Conservation (phyloP, 2,329 filamentous ascomycete genomes). For the Arthrobotrys sphaeroides region DNA sequence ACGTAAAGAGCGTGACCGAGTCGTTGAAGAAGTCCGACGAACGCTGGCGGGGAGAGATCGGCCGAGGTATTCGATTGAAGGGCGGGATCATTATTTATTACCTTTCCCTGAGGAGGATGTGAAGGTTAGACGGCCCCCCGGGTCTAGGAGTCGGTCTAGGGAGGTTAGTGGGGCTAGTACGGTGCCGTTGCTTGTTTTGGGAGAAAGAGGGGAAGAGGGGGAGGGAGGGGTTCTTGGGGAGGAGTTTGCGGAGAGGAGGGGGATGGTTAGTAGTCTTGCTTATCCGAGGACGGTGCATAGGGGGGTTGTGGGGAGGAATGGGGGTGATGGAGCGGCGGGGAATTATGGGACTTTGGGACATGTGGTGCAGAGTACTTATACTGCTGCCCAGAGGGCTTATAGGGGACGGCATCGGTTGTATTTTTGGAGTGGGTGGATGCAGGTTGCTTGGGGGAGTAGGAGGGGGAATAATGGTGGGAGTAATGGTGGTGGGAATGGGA, state of each 20-base stretch:
- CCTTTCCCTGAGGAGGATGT: conserved; percentile 31
- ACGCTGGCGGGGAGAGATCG: neutral
- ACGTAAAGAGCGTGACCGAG: conserved; percentile 24
- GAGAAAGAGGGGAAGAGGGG: neutral
- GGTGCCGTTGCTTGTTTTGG: conserved; percentile 25
- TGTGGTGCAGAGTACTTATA: conserved; percentile 45
- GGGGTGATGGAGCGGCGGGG: no score
- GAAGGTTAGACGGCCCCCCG: neutral
- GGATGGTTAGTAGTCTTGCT: conserved; percentile 16
- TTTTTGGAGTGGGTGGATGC: conserved; percentile 41
- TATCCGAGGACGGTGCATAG: conserved; percentile 31
- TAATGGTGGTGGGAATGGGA: neutral
- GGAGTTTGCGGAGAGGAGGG: conserved; percentile 33
- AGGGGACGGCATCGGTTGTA: conserved; percentile 27
- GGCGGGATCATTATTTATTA: conserved; percentile 31
- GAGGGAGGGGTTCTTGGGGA: neutral
- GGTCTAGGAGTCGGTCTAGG: neutral
- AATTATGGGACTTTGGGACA: conserved; percentile 34
- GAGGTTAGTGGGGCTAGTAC: neutral
- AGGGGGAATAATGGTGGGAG: no score
- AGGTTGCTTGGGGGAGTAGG: conserved; percentile 7
- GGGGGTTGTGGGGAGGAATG: neutral
- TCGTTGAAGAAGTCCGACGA: conserved; percentile 2
- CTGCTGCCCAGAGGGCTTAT: conserved; percentile 38
- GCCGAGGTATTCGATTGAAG: neutral